These are phyloP conservation scores for Trifolium pratense DNA, from an alignment of 306 rosid genomes.

Conservation along the genomic window DNA sequence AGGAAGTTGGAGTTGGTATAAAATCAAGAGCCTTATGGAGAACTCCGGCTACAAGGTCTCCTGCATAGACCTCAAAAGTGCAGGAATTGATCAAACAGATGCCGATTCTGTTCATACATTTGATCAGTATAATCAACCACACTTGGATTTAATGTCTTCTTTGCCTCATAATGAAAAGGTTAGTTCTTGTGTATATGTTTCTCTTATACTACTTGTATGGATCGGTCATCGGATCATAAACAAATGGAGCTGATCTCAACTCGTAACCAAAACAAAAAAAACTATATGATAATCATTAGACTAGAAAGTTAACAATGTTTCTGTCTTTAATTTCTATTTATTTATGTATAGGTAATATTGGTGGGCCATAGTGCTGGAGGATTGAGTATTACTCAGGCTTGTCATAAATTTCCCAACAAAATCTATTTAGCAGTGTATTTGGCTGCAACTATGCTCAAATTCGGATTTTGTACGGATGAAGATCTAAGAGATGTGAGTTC, in stretches of 20 bases:
- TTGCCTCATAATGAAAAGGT: slow-evolving; percentile 80
- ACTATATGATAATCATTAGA: no score
- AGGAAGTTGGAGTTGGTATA: slow-evolving; percentile 96
- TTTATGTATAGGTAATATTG: slow-evolving; percentile 82
- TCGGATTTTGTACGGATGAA: slow-evolving; percentile 60
- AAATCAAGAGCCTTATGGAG: slow-evolving; percentile 81
- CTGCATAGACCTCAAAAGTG: slow-evolving; percentile 77
- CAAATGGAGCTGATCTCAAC: no score
- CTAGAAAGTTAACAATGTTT: no score
- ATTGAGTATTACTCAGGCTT: slow-evolving; percentile 71
- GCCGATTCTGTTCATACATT: slow-evolving; percentile 66
- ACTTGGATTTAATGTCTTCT: slow-evolving; percentile 64
- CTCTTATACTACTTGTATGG: no score
- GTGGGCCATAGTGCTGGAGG: slow-evolving; percentile 98
- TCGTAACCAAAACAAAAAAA: no score
- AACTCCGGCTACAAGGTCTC: slow-evolving; percentile 81
- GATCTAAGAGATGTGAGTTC: slow-evolving; percentile 63
- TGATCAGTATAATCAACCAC: slow-evolving; percentile 81
- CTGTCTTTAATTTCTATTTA: no score
- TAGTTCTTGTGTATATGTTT: no score
- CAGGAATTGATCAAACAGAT: slow-evolving; percentile 68
- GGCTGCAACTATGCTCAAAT: slow-evolving; percentile 85
- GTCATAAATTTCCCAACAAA: slow-evolving; percentile 70
- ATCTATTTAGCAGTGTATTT: slow-evolving; percentile 69
- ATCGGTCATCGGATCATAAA: no score